These are phyloP conservation scores for Naganishia friedmannii DNA, from an alignment of 768 basidiomycete species.

Conservation along the genomic window DNA sequence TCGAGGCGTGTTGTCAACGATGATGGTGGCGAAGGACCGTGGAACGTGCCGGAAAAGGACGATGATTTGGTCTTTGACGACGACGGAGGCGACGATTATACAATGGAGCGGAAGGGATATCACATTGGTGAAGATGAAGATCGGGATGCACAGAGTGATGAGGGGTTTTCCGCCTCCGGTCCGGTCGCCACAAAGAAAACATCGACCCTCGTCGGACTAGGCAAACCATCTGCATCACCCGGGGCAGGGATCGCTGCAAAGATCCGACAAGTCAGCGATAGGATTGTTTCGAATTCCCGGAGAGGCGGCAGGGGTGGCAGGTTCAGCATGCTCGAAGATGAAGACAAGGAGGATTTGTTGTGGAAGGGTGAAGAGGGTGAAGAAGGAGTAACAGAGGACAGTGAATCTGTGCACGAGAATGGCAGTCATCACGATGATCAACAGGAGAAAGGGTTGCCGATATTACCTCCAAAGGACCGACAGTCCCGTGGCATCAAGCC, in stretches of 20 bases:
- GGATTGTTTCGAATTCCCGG: constrained; percentile 26
- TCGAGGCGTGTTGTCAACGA: neutral
- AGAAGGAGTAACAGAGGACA: neutral
- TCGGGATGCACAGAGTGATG: neutral
- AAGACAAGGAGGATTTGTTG: constrained; percentile 41
- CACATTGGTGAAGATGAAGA: neutral
- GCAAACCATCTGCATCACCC: constrained; percentile 66
- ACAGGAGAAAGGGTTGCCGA: neutral
- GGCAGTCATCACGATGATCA: neutral
- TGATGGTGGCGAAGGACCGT: constrained; percentile 21
- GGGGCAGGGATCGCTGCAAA: constrained; percentile 8
- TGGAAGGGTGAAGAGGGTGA: constrained; percentile 48
- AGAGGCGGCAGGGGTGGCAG: constrained; percentile 16
- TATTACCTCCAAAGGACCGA: constrained; percentile 41
- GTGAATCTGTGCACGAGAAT: neutral
- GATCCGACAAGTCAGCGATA: constrained; percentile 17
- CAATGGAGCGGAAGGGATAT: neutral
- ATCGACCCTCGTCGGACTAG: constrained; percentile 43
- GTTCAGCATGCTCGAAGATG: constrained; percentile 49
- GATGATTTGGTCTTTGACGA: neutral
- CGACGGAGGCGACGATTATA: neutral
- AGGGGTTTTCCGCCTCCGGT: neutral
- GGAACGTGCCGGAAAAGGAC: constrained; percentile 28
- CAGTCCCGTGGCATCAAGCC: neutral
- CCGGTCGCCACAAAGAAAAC: neutral